phyloP scores from a whole-genome alignment of 2,329 filamentous ascomycete species.

The Calonectria pseudoturangicola region DNA sequence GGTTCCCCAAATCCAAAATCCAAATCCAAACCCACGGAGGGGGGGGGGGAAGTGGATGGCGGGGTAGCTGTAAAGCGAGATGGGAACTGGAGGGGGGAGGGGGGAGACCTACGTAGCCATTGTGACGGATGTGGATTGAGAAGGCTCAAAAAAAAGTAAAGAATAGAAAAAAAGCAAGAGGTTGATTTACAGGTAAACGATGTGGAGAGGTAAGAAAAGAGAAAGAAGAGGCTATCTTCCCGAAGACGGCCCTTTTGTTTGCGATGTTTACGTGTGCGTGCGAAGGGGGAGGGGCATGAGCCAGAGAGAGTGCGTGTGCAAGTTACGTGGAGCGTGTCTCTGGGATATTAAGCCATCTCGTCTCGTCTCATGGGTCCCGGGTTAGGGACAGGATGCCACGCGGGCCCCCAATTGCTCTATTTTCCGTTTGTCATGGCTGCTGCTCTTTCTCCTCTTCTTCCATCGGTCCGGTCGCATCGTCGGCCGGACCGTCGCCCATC shows the following conservation, averaged over 20 bases:
- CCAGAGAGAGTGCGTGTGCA: conserved; percentile 37
- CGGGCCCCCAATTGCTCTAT: not conserved
- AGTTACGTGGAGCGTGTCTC: conserved; percentile 38
- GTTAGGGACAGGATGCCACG: not conserved
- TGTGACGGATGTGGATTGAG: conserved; percentile 42
- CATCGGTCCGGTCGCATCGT: conserved; percentile 21
- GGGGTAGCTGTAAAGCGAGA: conserved; percentile 30
- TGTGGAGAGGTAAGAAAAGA: conserved; percentile 28
- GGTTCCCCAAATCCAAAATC: too few species aligned
- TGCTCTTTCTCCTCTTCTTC: not conserved
- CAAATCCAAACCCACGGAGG: too few species aligned
- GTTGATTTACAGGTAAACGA: conserved; percentile 7
- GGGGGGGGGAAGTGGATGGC: conserved; percentile 24
- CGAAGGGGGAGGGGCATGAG: conserved; percentile 14
- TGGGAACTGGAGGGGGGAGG: conserved; percentile 3
- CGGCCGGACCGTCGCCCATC: conserved; percentile 13
- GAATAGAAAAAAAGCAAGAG: not conserved
- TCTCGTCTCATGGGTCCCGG: conserved; percentile 24
- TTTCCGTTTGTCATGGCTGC: not conserved
- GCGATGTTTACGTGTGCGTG: conserved; percentile 24
- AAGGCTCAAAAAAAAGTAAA: not conserved
- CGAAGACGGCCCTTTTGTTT: conserved; percentile 40
- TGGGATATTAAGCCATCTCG: conserved; percentile 34
- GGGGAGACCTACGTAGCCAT: conserved; percentile 60
- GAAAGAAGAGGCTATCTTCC: conserved; percentile 10